Conservation (phyloP, 2,329 filamentous ascomycete genomes). For the Geosmithia flava region DNA sequence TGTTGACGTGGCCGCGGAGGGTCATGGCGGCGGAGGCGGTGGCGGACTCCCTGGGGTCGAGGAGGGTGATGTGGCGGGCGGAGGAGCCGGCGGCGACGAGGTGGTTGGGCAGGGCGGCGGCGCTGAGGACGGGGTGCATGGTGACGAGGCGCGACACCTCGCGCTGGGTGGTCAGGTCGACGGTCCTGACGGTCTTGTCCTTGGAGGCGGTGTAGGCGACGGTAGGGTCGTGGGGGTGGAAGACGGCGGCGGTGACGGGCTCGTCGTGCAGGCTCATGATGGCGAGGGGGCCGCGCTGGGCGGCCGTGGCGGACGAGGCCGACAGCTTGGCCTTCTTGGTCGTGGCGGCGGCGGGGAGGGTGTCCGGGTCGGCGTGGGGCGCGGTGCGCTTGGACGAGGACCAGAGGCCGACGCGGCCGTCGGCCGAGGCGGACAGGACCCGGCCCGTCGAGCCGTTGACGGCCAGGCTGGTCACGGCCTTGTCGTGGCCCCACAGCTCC, state of each 20-base stretch:
- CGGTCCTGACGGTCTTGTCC: conserved; percentile 83
- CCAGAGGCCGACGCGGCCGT: conserved; percentile 83
- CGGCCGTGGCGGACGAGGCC: conserved; percentile 31
- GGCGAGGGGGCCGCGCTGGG: conserved; percentile 70
- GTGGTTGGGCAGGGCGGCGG: conserved; percentile 58
- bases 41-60: conserved; percentile 75
- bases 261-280: conserved; percentile 61
- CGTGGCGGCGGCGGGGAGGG: conserved; percentile 54
- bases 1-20: conserved; percentile 79
- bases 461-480: conserved; percentile 60
- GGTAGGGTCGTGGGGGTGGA: conserved; percentile 74
- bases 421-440: conserved; percentile 75
- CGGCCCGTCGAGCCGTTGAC: conserved; percentile 62
- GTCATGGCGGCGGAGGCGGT: conserved; percentile 74
- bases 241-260: conserved; percentile 67
- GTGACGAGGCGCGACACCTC: conserved; percentile 77
- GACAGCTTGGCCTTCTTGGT: conserved; percentile 62
- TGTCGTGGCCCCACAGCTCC: conserved; percentile 74
- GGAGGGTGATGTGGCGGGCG: conserved; percentile 78
- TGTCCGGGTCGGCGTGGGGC: conserved; percentile 56
- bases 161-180: conserved; percentile 72
- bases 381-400: conserved; percentile 65
- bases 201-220: conserved; percentile 86
- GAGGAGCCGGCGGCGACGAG: conserved; percentile 65
- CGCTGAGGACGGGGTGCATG: conserved; percentile 68